Evolutionary conservation across 352 stramenopile genomes (phyloP).

Genomic region (Pythium insidiosum): DNA sequence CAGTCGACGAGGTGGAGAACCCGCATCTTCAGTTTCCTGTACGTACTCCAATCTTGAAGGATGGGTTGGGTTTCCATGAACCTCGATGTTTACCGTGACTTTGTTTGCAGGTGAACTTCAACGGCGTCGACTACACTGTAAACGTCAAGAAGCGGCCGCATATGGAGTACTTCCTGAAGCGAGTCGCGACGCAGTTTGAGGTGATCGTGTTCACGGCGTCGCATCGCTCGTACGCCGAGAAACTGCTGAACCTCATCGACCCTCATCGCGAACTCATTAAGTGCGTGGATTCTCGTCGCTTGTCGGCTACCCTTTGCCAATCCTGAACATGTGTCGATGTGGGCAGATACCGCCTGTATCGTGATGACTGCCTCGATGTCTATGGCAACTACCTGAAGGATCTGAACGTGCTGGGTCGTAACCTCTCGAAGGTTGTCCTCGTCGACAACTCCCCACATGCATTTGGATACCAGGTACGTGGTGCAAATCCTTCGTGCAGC

Average conservation of each 20-base stretch:
- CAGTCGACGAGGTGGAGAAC: conserved; percentile 91
- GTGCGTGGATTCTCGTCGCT: conserved; percentile 19
- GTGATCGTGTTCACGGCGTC: conserved; percentile 99
- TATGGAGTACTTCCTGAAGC: conserved; percentile 93
- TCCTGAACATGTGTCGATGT: conserved; percentile 27
- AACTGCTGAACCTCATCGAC: conserved; percentile 96
- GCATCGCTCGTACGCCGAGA: conserved; percentile 93
- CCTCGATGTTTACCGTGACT: background rate
- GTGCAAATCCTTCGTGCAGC: background rate
- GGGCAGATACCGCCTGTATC: conserved; percentile 88
- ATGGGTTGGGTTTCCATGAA: background rate
- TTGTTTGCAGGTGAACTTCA: conserved; percentile 79
- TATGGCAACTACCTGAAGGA: conserved; percentile 99
- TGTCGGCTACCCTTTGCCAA: background rate
- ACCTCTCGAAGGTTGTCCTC: conserved; percentile 88
- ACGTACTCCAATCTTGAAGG: background rate
- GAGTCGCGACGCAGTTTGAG: conserved; percentile 92
- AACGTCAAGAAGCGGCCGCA: conserved; percentile 96
- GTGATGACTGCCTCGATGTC: conserved; percentile 93
- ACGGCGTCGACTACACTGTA: conserved; percentile 93
- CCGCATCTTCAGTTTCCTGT: conserved; percentile 96
- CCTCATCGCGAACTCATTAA: conserved; percentile 86
- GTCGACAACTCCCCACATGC: conserved; percentile 98
- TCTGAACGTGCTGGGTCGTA: conserved; percentile 92
- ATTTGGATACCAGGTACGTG: conserved; percentile 91